Conservation (phyloP, 176 grass and related monocot genomes). For the Aegilops longissima region DNA sequence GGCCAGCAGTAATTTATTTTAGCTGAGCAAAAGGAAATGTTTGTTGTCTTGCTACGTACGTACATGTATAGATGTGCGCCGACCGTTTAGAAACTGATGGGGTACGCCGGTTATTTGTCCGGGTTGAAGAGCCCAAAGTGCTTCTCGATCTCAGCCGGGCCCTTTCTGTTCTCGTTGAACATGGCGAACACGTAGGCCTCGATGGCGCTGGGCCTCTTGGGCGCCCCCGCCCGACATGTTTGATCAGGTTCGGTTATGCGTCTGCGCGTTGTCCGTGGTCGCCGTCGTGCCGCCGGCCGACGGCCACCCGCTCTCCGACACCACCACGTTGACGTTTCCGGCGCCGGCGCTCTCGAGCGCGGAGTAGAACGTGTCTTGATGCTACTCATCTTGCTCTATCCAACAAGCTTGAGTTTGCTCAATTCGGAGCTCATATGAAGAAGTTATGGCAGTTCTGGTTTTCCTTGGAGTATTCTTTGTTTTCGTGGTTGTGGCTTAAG, state of each 20-base stretch:
- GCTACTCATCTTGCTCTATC: no score
- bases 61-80: neutral
- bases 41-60: neutral
- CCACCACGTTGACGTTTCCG: constrained; percentile 28
- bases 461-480: no score
- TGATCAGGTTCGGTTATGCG: constrained; percentile 69
- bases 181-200: constrained; percentile 63
- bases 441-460: no score
- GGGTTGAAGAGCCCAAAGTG: constrained; percentile 69
- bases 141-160: constrained; percentile 13
- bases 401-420: no score
- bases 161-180: constrained; percentile 70
- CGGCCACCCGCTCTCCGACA: constrained; percentile 70
- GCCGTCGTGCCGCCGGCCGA: constrained; percentile 31
- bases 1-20: no score
- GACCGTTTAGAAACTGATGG: constrained; percentile 28
- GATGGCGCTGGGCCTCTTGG: constrained; percentile 22
- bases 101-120: constrained; percentile 45
- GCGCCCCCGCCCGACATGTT: constrained; percentile 52
- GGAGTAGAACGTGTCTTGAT: constrained; percentile 4
- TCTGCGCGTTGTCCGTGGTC: constrained; percentile 32
- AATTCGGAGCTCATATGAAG: no score
- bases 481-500: no score
- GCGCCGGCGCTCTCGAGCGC: neutral
- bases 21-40: neutral